Evolutionary conservation across 805 yeast species (phyloP).

Genomic region (Yarrowia sp.): DNA sequence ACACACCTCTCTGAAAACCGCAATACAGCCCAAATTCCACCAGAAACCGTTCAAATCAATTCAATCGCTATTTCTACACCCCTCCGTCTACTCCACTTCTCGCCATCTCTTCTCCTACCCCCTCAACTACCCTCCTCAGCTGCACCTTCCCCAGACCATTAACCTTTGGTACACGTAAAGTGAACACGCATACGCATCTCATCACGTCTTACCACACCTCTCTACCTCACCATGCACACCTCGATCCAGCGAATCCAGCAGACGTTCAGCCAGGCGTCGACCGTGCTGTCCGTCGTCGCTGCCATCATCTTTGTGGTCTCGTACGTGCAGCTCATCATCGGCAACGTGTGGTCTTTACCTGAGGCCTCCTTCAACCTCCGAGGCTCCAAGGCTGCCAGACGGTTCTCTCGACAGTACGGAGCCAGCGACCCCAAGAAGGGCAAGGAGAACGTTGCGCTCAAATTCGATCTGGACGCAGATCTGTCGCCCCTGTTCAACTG

Average conservation of each 20-base stretch:
- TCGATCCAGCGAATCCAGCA: constrained; percentile 49
- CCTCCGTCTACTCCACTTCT: not conserved
- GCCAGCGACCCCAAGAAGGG: constrained; percentile 63
- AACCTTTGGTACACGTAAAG: constrained; percentile 9
- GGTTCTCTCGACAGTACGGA: constrained; percentile 70
- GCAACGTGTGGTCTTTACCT: constrained; percentile 45
- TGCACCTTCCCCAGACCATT: constrained; percentile 12
- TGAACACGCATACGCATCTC: constrained; percentile 17
- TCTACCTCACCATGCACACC: constrained; percentile 47
- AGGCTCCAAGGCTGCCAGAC: constrained; percentile 44
- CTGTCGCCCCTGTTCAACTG: constrained; percentile 84
- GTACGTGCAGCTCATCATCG: constrained; percentile 44
- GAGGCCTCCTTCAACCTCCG: constrained; percentile 30
- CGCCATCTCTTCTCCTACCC: not conserved
- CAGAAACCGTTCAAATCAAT: not conserved
- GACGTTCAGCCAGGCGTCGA: constrained; percentile 48
- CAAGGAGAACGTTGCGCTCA: constrained; percentile 75
- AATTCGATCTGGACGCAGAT: constrained; percentile 77
- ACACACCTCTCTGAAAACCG: too few species aligned
- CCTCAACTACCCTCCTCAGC: not conserved
- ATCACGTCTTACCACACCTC: not conserved
- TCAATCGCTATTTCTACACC: not conserved
- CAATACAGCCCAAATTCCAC: not conserved
- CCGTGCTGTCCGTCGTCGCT: constrained; percentile 47
- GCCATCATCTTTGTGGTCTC: constrained; percentile 47